Conservation (phyloP, 2,329 filamentous ascomycete species). For the Amesomyces nigricolor region DNA sequence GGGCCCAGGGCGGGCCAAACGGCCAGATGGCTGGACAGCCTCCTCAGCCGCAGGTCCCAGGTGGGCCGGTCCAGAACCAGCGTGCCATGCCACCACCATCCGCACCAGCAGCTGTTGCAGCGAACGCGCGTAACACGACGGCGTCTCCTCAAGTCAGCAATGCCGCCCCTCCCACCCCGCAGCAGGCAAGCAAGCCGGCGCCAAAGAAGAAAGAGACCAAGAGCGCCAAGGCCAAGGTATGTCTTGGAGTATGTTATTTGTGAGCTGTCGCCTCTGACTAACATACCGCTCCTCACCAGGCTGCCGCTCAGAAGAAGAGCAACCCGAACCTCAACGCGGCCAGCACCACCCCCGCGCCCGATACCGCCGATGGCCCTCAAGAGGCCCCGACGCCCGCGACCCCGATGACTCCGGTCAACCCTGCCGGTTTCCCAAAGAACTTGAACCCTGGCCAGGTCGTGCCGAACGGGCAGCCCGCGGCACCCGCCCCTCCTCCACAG, state of each 20-base stretch:
- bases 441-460: conserved; percentile 35
- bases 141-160: conserved; percentile 59
- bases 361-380: conserved; percentile 45
- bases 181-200: conserved; percentile 64
- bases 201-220: conserved; percentile 73
- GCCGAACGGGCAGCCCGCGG: conserved; percentile 41
- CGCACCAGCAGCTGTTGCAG: conserved; percentile 37
- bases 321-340: conserved; percentile 46
- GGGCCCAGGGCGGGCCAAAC: conserved; percentile 39
- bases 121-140: conserved; percentile 50
- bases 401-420: conserved; percentile 56
- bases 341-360: conserved; percentile 53
- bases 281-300: conserved; percentile 34
- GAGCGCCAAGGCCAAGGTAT: conserved; percentile 62
- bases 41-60: conserved; percentile 52
- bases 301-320: conserved; percentile 57
- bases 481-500: conserved; percentile 39
- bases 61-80: conserved; percentile 59
- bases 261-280: conserved; percentile 4
- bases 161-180: conserved; percentile 70
- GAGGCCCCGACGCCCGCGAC: conserved; percentile 58
- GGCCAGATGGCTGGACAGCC: conserved; percentile 41
- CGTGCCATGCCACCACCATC: conserved; percentile 63
- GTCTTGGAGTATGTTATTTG: conserved; percentile 17
- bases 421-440: conserved; percentile 43